Evolutionary conservation across 2,329 filamentous ascomycete genomes (phyloP).

Genomic region (Stagonosporopsis cucurbitacearum): DNA sequence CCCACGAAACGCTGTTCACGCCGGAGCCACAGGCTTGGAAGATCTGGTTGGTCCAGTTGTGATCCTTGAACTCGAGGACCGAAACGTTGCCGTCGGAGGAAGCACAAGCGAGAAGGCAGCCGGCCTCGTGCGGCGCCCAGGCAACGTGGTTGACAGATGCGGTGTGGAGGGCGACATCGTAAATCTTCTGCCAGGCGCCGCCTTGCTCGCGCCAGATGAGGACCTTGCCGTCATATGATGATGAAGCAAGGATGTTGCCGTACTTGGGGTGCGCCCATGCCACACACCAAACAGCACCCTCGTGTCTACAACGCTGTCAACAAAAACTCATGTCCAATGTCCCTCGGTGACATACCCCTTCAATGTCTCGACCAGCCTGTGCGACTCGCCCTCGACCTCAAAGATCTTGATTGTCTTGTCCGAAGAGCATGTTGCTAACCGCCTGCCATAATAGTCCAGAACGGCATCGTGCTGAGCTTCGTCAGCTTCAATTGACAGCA

Average conservation of each 20-base stretch:
- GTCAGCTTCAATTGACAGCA: slow-evolving; percentile 43
- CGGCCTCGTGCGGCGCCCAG: slow-evolving; percentile 96
- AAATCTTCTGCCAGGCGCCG: slow-evolving; percentile 72
- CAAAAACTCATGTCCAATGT: neutral
- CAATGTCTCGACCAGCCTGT: slow-evolving; percentile 88
- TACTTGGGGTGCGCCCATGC: slow-evolving; percentile 97
- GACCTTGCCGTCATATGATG: slow-evolving; percentile 96
- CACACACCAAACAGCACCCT: slow-evolving; percentile 97
- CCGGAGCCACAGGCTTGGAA: slow-evolving; percentile 93
- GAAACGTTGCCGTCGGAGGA: slow-evolving; percentile 92
- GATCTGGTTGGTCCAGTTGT: slow-evolving; percentile 85
- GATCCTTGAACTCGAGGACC: slow-evolving; percentile 96
- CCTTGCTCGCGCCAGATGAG: slow-evolving; percentile 94
- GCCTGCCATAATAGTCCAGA: slow-evolving; percentile 96
- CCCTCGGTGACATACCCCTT: slow-evolving; percentile 73
- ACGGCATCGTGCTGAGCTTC: slow-evolving; percentile 86
- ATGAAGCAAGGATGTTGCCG: slow-evolving; percentile 94
- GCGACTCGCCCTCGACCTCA: slow-evolving; percentile 91
- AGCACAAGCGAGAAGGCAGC: slow-evolving; percentile 92
- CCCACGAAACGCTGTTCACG: slow-evolving; percentile 96
- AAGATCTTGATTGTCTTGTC: slow-evolving; percentile 99
- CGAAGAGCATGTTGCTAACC: slow-evolving; percentile 95
- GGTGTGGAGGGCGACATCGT: slow-evolving; percentile 92
- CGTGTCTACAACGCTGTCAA: slow-evolving; percentile 69
- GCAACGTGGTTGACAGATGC: slow-evolving; percentile 95